Evolutionary conservation across 2,329 filamentous ascomycete genomes (phyloP), one percentile per base, ranked within the genome.

Genomic region (Pochonia chlamydosporia): DNA sequence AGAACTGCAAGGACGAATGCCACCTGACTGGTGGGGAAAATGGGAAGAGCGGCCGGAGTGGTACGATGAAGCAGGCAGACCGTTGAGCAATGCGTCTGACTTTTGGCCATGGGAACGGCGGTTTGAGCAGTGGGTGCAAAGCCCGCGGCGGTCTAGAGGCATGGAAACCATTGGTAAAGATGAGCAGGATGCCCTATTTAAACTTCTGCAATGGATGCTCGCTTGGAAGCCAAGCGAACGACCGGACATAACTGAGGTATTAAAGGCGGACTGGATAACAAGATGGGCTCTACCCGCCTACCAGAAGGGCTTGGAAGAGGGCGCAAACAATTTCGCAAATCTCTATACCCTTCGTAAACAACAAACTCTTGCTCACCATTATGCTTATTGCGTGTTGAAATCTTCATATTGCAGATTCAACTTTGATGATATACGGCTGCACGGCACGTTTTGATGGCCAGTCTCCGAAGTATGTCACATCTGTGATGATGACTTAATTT

Each of bases 1-100:
- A 8, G 3, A 48, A 4, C 26, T 44, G 13, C 46, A 40, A 30
- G 55, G 56, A 6, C 21, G 26, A 10, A 20, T 52, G 18, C 57
- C 55, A 3, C 18, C 44, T 5, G 49, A 53, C n/a, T 61, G 57
- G 56, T 58, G 53, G 56, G 39, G 42, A 1, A 54, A 45, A 20
- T 60, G 53, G 54, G 47, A 56, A 9, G 37, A 49, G 28, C 47
- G 56, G 4, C 20, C 40, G 2, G 48, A 54, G n/a, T 56, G 49
- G 44, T 60, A 55, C 36, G 52, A 55, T 28, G 47, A 53, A n/a
- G 37, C 18, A 13, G 49, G 53, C 10, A 50, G 26, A 5, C 35
- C 52, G 3, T 26, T 55, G n/a, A 52, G 49, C 20, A 44, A 44
- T 5, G 31, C 31, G 35, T 26, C 18, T 41, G 50, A 54, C 31